phyloP scores from a whole-genome alignment of 805 yeast species.

The Candida yuanshanica region DNA sequence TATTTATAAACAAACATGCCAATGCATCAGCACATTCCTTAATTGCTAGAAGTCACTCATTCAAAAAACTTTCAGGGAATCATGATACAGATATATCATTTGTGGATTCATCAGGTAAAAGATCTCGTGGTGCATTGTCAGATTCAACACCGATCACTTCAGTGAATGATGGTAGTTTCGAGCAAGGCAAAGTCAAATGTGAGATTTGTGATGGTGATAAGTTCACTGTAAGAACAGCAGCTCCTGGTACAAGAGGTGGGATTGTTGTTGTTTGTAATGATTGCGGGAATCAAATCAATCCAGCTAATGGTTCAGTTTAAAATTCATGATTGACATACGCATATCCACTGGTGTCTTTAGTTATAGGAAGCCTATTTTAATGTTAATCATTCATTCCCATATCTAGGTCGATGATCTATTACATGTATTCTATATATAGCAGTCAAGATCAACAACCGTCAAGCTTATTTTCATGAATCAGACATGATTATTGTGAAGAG shows the following conservation, averaged over 20 bases:
- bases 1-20: conserved; percentile 10
- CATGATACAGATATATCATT: conserved; percentile 3
- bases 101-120: background rate
- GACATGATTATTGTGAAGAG: no score
- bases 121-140: background rate
- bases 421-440: no score
- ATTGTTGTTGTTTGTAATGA: conserved; percentile 22
- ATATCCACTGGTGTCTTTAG: no score
- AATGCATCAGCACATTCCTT: conserved; percentile 15
- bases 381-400: no score
- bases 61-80: background rate
- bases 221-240: conserved; percentile 14
- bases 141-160: background rate
- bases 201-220: conserved; percentile 24
- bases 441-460: no score
- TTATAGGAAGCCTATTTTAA: no score
- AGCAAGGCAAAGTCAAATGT: conserved; percentile 13
- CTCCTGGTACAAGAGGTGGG: background rate
- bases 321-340: background rate
- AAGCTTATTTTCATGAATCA: no score
- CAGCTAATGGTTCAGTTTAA: background rate
- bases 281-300: conserved; percentile 23
- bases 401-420: no score
- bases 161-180: background rate
- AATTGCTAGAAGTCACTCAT: conserved; percentile 11